Percentiles rank a stretch among this genome's conserved stretches.
Conservation (phyloP, 768 basidiomycete species). For the Mycena filopes region DNA sequence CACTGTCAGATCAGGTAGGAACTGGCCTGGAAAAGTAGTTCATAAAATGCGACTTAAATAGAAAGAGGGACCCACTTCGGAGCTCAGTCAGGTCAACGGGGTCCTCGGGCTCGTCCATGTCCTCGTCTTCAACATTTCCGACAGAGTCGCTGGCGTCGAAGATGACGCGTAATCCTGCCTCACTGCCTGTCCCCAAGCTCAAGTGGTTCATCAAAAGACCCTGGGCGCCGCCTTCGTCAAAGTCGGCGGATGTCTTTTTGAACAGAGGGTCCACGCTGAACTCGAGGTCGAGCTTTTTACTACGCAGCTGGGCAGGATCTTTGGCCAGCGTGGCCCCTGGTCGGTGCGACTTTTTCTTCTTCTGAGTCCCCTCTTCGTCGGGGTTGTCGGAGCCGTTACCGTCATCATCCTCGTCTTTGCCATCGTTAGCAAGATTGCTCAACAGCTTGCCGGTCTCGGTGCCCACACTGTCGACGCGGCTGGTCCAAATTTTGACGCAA, state of each 20-base stretch:
- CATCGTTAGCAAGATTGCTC: constrained; percentile 81
- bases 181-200: constrained; percentile 76
- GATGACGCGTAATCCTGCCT: constrained; percentile 88
- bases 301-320: constrained; percentile 79
- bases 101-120: constrained; percentile 75
- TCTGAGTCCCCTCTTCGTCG: constrained; percentile 70
- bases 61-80: constrained; percentile 57
- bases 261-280: constrained; percentile 97
- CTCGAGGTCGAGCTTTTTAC: constrained; percentile 95
- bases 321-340: constrained; percentile 92
- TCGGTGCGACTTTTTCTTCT: constrained; percentile 74
- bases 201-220: constrained; percentile 98
- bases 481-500: constrained; percentile 99
- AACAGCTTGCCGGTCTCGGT: constrained; percentile 96
- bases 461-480: constrained; percentile 95
- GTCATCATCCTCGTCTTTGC: constrained; percentile 65
- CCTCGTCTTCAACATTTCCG: constrained; percentile 79
- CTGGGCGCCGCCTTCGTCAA: constrained; percentile 97
- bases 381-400: constrained; percentile 73
- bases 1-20: constrained; percentile 74
- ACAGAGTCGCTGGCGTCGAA: constrained; percentile 96
- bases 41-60: constrained; percentile 9
- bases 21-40: constrained; percentile 59
- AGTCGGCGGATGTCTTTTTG: constrained; percentile 97
- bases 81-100: constrained; percentile 72